Base-by-base conservation (phyloP, 768 basidiomycete species). In the Suillus lakei region DNA sequence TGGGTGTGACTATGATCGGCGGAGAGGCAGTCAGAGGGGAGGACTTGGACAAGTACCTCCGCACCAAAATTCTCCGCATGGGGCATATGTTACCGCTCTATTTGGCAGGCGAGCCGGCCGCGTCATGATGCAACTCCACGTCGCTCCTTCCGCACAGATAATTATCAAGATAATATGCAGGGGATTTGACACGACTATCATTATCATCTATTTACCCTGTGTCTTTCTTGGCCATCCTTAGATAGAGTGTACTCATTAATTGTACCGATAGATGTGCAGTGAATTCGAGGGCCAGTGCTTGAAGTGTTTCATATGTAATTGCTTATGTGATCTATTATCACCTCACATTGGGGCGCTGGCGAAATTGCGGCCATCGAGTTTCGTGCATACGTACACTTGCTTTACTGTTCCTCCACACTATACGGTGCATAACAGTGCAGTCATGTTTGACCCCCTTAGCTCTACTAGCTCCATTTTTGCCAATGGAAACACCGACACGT, bases 61-160 rank as follows among this genome's bases (percentile, higher is more conserved):
- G 92, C 75, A 99, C 98, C 44, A 99, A 99, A 77, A 89, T 99
- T n/a, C 80, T 95, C 74, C 85, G 91, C 66, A 99, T 99, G 98
- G 98, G 98, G 15, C 98, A 99, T 75, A 89, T 97, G 81, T 80
- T 98, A 32, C 88, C 90, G 38, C 73, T 91, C 61, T 61, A 44
- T 61, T 50, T 63, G 38, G 48, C 48, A 39, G 64, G 30, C 28
- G 39, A 28, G 16, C 36, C 26, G 18, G 9, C 56, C 28, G 39
- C 39, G 18, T 59, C 58, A 59, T 59, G 39, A 59, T 12, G 26
- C 28, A 30, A 54, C 21, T 54, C 12, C 21, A 32, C 21, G 30
- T 54, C 53, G 53, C 21, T 54, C 34, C 53, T 34, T 34, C 26
- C 21, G 53, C 30, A 54, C 18, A 54, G 21, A 54, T 34, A 34